phyloP scores from a whole-genome alignment of 2,329 filamentous ascomycete genomes.

The Rhexocercosporidium sp. region DNA sequence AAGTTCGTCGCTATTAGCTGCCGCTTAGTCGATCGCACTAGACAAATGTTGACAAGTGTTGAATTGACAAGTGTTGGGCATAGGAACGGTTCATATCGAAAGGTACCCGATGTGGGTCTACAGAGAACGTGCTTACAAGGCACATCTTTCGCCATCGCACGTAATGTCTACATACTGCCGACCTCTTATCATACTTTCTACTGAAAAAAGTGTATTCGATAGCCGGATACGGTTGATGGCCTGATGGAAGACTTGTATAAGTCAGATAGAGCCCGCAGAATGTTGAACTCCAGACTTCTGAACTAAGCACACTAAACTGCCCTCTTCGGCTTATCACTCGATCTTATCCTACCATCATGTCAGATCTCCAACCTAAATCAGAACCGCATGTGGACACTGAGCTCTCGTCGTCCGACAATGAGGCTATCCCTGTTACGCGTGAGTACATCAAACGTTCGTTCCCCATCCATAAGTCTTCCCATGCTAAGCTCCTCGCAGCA shows the following conservation, averaged over 20 bases:
- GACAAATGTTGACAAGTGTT: neutral
- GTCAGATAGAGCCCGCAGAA: neutral
- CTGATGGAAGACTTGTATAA: neutral
- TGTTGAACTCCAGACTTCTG: neutral
- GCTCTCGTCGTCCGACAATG: constrained; percentile 28
- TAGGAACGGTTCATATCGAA: neutral
- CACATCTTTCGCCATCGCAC: constrained; percentile 12
- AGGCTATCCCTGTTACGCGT: constrained; percentile 23
- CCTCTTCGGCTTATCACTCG: neutral
- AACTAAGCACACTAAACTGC: neutral
- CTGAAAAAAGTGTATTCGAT: neutral
- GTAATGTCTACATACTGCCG: neutral
- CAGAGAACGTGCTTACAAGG: constrained; percentile 16
- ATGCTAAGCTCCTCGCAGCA: constrained; percentile 17
- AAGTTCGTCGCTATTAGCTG: neutral
- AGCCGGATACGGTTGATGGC: neutral
- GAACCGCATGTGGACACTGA: constrained; percentile 11
- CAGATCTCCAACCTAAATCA: constrained; percentile 19
- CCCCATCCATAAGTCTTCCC: neutral
- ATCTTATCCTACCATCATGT: constrained; percentile 2
- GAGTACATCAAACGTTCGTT: constrained; percentile 27
- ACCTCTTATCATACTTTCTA: constrained; percentile 6
- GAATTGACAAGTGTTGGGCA: neutral
- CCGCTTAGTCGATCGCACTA: neutral
- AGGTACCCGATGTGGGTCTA: constrained; percentile 7